Base-by-base conservation (phyloP, 2,329 filamentous ascomycete genomes). In the Aspergillus piperis region DNA sequence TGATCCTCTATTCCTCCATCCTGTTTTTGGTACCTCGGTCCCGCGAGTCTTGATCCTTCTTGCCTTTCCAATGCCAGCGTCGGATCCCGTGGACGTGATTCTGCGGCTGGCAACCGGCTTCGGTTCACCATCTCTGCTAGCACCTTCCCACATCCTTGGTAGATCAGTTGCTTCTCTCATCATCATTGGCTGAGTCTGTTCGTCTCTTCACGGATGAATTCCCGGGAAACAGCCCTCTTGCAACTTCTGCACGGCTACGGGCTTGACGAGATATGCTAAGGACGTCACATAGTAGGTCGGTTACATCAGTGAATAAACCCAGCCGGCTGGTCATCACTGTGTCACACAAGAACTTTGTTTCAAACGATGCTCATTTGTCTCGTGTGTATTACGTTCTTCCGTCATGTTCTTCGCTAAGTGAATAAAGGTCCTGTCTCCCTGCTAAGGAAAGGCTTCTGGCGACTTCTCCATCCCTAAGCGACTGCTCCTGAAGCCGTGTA, bases 321-420 rank as follows among this genome's bases (percentile, higher is more conserved):
- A 36, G 30, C 47, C 38, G 49, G 58, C 55, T 55, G 51, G 25
- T 54, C 54, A 38, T 51, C 58, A 41, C 51, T 60, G 44, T 36
- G 36, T 32, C 36, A 30, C 27, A 42, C 23, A 47, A 41, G 19
- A 56, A 54, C 42, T 55, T 61, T 58, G 41, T 57, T 27, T 49
- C 57, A 52, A 62, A 57, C 15, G 49, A 65, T 65, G 63, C 62
- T 57, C 30, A 55, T 57, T 64, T 57, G 59, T 39, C 56, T 54
- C 27, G 63, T 65, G 49, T 15, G 59, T 64, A 52, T 57, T 54
- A 57, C 50, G 21, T 51, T 38, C 39, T 49, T 36, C 15, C 42
- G 23, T 25, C 36, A 25, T 21, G 39, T 15, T 44, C 47, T 48
- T 23, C 30, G 30, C 47, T 50, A 36, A 38, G 32, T 57, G 44